A percentile compares a stretch with the other conserved stretches of the same genome.
Evolutionary conservation across 1,284 basidiomycete species (phyloP).

Genomic region (Boletellus deceptivus): DNA sequence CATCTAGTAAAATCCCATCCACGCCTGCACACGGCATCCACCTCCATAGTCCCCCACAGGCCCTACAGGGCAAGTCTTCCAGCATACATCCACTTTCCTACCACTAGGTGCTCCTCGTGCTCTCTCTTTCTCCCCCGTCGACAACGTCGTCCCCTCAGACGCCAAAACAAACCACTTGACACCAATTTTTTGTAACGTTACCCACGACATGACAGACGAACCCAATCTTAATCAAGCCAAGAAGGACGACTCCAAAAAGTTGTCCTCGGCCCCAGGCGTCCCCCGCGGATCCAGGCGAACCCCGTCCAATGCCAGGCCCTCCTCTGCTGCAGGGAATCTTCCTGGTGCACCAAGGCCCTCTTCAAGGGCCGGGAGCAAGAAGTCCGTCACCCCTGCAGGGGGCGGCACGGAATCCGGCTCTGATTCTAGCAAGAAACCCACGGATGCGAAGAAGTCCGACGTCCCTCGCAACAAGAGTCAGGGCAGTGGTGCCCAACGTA

Average conservation of each 20-base stretch:
- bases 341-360: conserved; percentile 53
- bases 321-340: conserved; percentile 41
- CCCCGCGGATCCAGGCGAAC: conserved; percentile 56
- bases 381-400: conserved; percentile 36
- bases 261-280: conserved; percentile 39
- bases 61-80: conserved; percentile 82
- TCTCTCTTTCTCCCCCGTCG: background rate
- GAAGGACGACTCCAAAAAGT: conserved; percentile 67
- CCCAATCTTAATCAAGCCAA: conserved; percentile 55
- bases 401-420: conserved; percentile 62
- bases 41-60: conserved; percentile 66
- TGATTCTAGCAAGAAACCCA: conserved; percentile 59
- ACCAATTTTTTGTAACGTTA: conserved; percentile 50
- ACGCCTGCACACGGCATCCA: conserved; percentile 60
- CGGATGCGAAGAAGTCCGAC: conserved; percentile 56
- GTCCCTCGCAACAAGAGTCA: conserved; percentile 54
- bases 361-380: conserved; percentile 65
- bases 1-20: conserved; percentile 43
- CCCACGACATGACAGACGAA: conserved; percentile 85
- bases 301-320: conserved; percentile 51
- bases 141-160: conserved; percentile 23
- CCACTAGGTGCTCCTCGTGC: conserved; percentile 43
- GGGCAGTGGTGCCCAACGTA: conserved; percentile 43
- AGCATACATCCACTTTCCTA: conserved; percentile 43
- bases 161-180: conserved; percentile 49